phyloP scores from a whole-genome alignment of 75 land plant species.

The Adiantum capillusveneris region DNA sequence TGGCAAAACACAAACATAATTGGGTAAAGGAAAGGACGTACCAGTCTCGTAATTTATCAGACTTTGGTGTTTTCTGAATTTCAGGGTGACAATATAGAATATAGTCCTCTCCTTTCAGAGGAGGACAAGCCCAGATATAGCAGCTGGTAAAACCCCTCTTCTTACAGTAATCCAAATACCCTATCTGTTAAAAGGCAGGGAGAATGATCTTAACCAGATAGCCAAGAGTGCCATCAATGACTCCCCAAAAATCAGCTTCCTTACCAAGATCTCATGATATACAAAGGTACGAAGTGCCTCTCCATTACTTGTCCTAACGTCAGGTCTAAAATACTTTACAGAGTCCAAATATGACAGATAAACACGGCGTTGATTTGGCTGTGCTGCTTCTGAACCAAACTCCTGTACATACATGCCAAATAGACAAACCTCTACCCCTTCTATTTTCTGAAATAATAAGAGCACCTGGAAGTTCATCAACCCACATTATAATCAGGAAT shows the following conservation, averaged over 20 bases:
- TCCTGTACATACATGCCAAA: slow-evolving; percentile 77
- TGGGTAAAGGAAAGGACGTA: no score
- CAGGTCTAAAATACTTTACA: slow-evolving; percentile 68
- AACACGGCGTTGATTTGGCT: slow-evolving; percentile 62
- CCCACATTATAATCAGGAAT: no score
- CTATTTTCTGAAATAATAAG: slow-evolving; percentile 58
- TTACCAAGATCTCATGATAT: slow-evolving; percentile 68
- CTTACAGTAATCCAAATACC: slow-evolving; percentile 66
- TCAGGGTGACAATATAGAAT: slow-evolving; percentile 69
- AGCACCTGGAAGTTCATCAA: slow-evolving; percentile 32
- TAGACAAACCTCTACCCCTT: slow-evolving; percentile 66
- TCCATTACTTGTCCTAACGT: slow-evolving; percentile 37
- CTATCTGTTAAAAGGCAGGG: slow-evolving; percentile 37
- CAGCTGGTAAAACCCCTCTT: slow-evolving; percentile 62
- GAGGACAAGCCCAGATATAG: slow-evolving; percentile 80
- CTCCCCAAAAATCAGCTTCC: no score
- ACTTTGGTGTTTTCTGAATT: slow-evolving; percentile 58
- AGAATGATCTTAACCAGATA: slow-evolving; percentile 4
- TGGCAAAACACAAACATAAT: no score
- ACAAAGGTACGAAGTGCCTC: slow-evolving; percentile 65
- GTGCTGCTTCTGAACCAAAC: slow-evolving; percentile 47
- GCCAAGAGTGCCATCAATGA: no score
- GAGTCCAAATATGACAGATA: slow-evolving; percentile 70
- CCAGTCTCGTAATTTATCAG: slow-evolving; percentile 67
- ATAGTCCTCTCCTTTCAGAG: slow-evolving; percentile 67